These are phyloP conservation scores for Penicillium crystallinum DNA, from an alignment of 495 filamentous ascomycete species.

Conservation along the genomic window DNA sequence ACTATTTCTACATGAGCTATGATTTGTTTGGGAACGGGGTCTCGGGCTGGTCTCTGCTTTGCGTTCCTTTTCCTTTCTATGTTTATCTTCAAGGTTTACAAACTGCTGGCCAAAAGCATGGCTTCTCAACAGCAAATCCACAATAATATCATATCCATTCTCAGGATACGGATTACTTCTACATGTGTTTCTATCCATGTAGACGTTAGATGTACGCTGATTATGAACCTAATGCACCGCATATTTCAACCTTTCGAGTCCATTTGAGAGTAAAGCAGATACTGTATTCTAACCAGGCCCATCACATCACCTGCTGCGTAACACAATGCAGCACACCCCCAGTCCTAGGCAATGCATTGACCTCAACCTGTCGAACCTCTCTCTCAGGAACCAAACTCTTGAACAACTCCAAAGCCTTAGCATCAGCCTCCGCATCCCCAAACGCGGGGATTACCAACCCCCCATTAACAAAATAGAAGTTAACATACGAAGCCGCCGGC, in stretches of 20 bases:
- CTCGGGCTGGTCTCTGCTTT: not conserved
- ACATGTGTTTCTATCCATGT: too few species aligned
- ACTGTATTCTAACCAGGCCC: not conserved
- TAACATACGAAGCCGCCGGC: conserved; percentile 32
- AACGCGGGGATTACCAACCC: conserved; percentile 32
- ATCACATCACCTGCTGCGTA: conserved; percentile 30
- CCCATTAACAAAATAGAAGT: conserved; percentile 34
- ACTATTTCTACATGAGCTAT: conserved; percentile 5
- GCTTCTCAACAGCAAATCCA: not conserved
- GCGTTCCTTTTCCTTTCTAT: not conserved
- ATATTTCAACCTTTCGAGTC: too few species aligned
- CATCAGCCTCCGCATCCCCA: conserved; percentile 25
- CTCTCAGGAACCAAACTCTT: conserved; percentile 22
- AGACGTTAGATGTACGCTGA: too few species aligned
- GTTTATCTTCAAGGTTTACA: not conserved
- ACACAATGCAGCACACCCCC: conserved; percentile 34
- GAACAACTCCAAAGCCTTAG: conserved; percentile 21
- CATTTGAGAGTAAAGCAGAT: not conserved
- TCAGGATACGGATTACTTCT: not conserved
- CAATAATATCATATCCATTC: not conserved
- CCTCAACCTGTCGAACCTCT: conserved; percentile 20
- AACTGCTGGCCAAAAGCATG: not conserved
- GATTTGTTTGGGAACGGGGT: not conserved
- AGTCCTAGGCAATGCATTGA: conserved; percentile 25
- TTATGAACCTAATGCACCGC: too few species aligned